These are phyloP conservation scores for Fusarium globosum DNA, from an alignment of 2,329 filamentous ascomycete species.

Conservation along the genomic window DNA sequence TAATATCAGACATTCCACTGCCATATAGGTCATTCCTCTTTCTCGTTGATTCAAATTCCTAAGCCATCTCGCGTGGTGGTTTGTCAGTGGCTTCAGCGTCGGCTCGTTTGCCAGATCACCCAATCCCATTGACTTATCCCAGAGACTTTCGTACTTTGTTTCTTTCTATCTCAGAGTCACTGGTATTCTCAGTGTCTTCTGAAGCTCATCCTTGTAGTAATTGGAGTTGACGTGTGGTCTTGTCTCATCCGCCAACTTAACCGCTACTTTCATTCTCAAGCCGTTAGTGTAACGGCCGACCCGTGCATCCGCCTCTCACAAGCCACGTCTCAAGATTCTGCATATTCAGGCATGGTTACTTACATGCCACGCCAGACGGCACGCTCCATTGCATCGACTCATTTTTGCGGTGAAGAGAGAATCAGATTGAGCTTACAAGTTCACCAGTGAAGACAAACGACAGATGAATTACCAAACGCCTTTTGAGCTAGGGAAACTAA, in stretches of 20 bases:
- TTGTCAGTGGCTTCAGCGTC: not conserved
- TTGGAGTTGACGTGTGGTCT: too few relatives aligned
- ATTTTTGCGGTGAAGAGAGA: not conserved
- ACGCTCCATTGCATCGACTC: not conserved
- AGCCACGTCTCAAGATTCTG: not conserved
- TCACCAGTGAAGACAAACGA: not conserved
- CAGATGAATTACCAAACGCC: too few relatives aligned
- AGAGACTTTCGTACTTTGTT: too few relatives aligned
- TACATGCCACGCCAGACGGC: not conserved
- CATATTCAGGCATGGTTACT: not conserved
- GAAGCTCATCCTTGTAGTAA: too few relatives aligned
- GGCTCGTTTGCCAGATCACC: not conserved
- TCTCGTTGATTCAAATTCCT: not conserved
- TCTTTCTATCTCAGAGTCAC: not conserved
- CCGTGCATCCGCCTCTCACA: not conserved
- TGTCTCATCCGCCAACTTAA: not conserved
- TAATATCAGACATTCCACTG: not conserved
- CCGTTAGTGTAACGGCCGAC: not conserved
- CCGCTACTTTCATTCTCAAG: not conserved
- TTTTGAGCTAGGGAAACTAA: rapidly evolving
- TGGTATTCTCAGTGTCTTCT: too few relatives aligned
- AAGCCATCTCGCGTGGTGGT: not conserved
- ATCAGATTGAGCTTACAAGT: not conserved
- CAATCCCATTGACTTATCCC: too few relatives aligned
- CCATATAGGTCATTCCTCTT: too few relatives aligned